Base-by-base conservation (phyloP, 1,284 basidiomycete species). In the Ceratobasidium sp. region DNA sequence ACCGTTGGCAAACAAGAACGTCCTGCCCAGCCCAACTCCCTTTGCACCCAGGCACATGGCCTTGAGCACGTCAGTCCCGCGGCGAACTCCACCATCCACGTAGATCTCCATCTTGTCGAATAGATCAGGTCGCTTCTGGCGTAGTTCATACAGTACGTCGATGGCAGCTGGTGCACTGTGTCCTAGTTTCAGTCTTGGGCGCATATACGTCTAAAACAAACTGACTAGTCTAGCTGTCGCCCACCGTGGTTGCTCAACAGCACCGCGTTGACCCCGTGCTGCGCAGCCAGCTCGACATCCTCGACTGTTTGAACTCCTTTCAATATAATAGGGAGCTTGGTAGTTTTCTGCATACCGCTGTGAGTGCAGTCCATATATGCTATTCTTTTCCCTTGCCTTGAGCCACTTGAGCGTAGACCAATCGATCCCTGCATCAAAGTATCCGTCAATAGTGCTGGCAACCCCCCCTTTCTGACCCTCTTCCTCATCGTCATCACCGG, bases 1-100 rank as follows among this genome's bases (percentile, higher is more conserved):
- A 0, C 81, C 81, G 76, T 85, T 84, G 0, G 83, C 85, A 73
- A 82, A 85, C 32, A 87, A 76, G 78, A 86, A 85, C 9, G 85
- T 81, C 28, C 86, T 78, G 0, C 86, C 86, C 2, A 88, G 69
- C 0, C 86, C 86, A 0, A 86, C 85, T 0, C 83, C 86, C 73
- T 82, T 86, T 0, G 86, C 86, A 12, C 86, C 86, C 12, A 88
- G 78, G 8, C 83, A 84, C 1, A 87, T 77, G 2, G 85, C 85
- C 77, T 87, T 87, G 73, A 87, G 80, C n/a, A 87, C 84, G 71
- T 85, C 84, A 0, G 84, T 83, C 21, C 85, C 86, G 1, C 83
- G 76, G 45, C 84, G 79, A 32, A 86, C 82, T 16, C 86, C 86
- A 1, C 86, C 85, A 73, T 87, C 86, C 48, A 86, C 78, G 76